Conservation (phyloP, 495 filamentous ascomycete species). For the Penicillium mononematosum region DNA sequence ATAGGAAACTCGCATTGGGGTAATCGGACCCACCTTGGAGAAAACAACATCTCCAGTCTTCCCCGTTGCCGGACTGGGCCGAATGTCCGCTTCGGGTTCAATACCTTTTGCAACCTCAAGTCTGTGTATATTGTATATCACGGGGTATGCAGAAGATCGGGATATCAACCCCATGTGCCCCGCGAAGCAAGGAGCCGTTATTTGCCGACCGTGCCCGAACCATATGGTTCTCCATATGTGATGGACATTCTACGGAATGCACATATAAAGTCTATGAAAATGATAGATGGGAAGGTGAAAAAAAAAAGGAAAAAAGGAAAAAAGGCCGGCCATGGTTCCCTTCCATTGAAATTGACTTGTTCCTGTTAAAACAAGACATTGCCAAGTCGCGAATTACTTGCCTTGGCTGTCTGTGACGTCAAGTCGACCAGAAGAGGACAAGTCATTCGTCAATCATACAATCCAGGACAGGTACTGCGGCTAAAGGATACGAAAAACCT, state of each 20-base stretch:
- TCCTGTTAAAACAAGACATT: slow-evolving; percentile 2
- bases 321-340: not conserved
- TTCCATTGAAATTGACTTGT: not conserved
- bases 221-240: slow-evolving; percentile 25
- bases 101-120: slow-evolving; percentile 19
- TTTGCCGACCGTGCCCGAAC: slow-evolving; percentile 7
- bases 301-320: not conserved
- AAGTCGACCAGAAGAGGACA: not conserved
- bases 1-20: slow-evolving; percentile 4
- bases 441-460: not conserved
- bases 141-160: not conserved
- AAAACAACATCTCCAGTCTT: slow-evolving; percentile 4
- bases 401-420: not conserved
- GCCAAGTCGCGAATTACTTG: not conserved
- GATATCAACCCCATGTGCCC: slow-evolving; percentile 17
- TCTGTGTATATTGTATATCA: not conserved
- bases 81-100: slow-evolving; percentile 21
- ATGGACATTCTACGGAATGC: not conserved
- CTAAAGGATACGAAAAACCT: not conserved
- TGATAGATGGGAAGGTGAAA: not conserved
- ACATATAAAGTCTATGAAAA: not conserved
- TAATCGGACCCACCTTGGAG: slow-evolving; percentile 11
- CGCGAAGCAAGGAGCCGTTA: slow-evolving; percentile 25
- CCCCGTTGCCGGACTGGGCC: slow-evolving; percentile 11
- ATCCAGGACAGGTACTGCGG: slow-evolving; percentile 6